Conservation (phyloP, 2,329 filamentous ascomycete species). For the Botryotinia narcissicola region DNA sequence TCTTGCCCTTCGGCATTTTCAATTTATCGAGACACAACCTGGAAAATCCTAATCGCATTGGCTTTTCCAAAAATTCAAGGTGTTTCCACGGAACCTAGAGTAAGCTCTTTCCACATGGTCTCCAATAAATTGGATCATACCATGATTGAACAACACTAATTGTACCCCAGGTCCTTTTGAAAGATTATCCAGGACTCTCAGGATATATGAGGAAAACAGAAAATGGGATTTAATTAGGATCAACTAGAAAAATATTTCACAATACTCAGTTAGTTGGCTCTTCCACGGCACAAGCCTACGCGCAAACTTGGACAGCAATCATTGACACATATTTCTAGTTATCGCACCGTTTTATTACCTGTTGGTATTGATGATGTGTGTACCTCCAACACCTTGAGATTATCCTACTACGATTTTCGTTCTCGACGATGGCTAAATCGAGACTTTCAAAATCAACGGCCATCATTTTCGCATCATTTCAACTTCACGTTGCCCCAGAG, state of each 20-base stretch:
- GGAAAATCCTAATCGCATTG: slow-evolving; percentile 43
- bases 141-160: not conserved
- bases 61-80: not conserved
- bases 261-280: slow-evolving; percentile 33
- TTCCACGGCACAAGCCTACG: not conserved
- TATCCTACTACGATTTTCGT: slow-evolving; percentile 36
- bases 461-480: slow-evolving; percentile 39
- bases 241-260: slow-evolving; percentile 36
- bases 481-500: slow-evolving; percentile 38
- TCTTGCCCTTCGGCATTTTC: slow-evolving; percentile 45
- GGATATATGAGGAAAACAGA: not conserved
- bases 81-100: not conserved
- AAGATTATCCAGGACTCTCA: slow-evolving; percentile 2
- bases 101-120: slow-evolving; percentile 20
- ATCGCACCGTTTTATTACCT: slow-evolving; percentile 27
- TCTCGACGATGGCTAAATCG: slow-evolving; percentile 34
- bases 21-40: slow-evolving; percentile 53
- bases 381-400: slow-evolving; percentile 35
- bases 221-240: slow-evolving; percentile 35
- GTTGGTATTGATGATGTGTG: slow-evolving; percentile 29
- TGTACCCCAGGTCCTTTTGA: not conserved
- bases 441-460: slow-evolving; percentile 21
- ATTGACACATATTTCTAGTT: not conserved
- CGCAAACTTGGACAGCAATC: not conserved
- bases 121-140: not conserved